Evolutionary conservation across 1,284 basidiomycete genomes (phyloP).

Genomic region (Mrakiaceae sp.): DNA sequence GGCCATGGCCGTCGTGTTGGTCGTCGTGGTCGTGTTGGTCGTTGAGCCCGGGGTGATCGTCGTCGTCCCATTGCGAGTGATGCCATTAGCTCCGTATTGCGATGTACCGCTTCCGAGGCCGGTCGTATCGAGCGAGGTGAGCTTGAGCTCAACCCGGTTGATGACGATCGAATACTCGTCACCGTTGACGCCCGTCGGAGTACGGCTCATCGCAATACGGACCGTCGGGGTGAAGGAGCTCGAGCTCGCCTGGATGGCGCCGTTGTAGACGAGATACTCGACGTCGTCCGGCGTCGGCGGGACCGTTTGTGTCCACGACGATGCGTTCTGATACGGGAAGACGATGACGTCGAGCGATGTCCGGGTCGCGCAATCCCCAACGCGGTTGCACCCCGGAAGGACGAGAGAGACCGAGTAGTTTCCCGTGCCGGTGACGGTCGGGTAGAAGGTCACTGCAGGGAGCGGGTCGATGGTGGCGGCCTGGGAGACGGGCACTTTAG

Average conservation of each 20-base stretch:
- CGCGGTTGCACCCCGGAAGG: conserved; percentile 71
- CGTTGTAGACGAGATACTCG: conserved; percentile 58
- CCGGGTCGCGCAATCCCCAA: conserved; percentile 67
- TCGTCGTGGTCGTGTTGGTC: conserved; percentile 16
- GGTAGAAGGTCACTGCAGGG: conserved; percentile 76
- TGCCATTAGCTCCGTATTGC: conserved; percentile 18
- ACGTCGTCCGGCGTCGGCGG: conserved; percentile 40
- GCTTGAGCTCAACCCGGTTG: conserved; percentile 58
- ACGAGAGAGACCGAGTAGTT: conserved; percentile 73
- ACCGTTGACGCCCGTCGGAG: conserved; percentile 50
- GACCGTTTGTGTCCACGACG: conserved; percentile 55
- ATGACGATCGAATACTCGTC: conserved; percentile 69
- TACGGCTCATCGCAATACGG: conserved; percentile 49
- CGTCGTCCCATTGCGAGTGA: conserved; percentile 27
- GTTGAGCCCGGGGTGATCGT: conserved; percentile 19
- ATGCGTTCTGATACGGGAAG: conserved; percentile 56
- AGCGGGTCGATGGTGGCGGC: background rate
- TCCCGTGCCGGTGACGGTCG: conserved; percentile 78
- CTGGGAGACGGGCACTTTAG: conserved; percentile 41
- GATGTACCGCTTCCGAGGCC: conserved; percentile 17
- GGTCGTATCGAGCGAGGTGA: conserved; percentile 44
- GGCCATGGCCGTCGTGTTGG: conserved; percentile 20
- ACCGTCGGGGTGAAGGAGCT: conserved; percentile 60
- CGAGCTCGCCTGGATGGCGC: conserved; percentile 61
- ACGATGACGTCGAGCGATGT: conserved; percentile 75